Percentiles rank a stretch among this genome's conserved stretches.
Evolutionary conservation across 2,329 filamentous ascomycete genomes (phyloP).

Genomic region (Teratosphaeria nubilosa): DNA sequence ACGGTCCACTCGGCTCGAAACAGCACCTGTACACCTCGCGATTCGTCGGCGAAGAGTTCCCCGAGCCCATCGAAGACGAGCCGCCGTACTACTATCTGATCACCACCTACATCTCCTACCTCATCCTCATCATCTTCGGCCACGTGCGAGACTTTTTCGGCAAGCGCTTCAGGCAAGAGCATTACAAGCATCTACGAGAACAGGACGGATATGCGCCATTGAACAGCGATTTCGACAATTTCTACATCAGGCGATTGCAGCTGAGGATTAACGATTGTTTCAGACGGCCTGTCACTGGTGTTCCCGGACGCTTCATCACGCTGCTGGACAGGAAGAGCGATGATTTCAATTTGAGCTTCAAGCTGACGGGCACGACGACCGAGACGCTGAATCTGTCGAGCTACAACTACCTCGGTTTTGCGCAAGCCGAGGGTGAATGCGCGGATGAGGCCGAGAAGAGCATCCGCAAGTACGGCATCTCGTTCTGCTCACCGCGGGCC

Average conservation of each 20-base stretch:
- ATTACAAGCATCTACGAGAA: slow-evolving; percentile 74
- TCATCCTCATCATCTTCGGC: slow-evolving; percentile 89
- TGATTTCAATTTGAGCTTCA: slow-evolving; percentile 85
- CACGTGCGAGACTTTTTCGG: slow-evolving; percentile 97
- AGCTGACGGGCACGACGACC: slow-evolving; percentile 78
- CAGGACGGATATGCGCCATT: slow-evolving; percentile 86
- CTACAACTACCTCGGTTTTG: slow-evolving; percentile 98
- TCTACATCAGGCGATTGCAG: slow-evolving; percentile 89
- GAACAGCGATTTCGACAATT: slow-evolving; percentile 98
- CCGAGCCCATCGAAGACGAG: slow-evolving; percentile 81
- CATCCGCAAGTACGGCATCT: slow-evolving; percentile 76
- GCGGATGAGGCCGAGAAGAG: slow-evolving; percentile 84
- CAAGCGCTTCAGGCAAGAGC: slow-evolving; percentile 80
- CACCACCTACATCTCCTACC: slow-evolving; percentile 96
- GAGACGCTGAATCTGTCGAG: slow-evolving; percentile 98
- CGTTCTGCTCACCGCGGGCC: slow-evolving; percentile 66
- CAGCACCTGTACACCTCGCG: slow-evolving; percentile 83
- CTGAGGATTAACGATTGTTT: slow-evolving; percentile 95
- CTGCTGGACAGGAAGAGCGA: slow-evolving; percentile 82
- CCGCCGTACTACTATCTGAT: slow-evolving; percentile 94
- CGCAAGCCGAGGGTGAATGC: slow-evolving; percentile 92
- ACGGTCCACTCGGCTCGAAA: slow-evolving; percentile 70
- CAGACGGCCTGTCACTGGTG: slow-evolving; percentile 80
- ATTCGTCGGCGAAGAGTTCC: slow-evolving; percentile 70
- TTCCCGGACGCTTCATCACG: slow-evolving; percentile 88